Base-by-base conservation (phyloP, 495 filamentous ascomycete species). In the Talaromyces stipitatus region DNA sequence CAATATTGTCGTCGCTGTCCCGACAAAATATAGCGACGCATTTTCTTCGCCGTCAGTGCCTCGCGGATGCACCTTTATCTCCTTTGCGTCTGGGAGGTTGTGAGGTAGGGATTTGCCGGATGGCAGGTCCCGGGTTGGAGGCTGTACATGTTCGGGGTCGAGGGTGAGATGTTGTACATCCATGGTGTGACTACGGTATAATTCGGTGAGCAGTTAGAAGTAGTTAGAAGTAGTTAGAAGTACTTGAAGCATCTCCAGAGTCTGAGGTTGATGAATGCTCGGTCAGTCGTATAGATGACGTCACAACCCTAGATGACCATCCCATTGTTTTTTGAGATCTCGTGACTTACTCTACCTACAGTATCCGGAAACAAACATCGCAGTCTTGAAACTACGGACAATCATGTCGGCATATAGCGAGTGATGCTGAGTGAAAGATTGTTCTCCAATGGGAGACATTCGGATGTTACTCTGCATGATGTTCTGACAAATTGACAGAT, bases 1-100 rank as follows among this genome's bases (percentile, higher is more conserved):
- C 75, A 89, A 68, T 18, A 90, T 74, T 0, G 80, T 85, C 1
- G 86, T 88, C 22, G 86, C 85, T 1, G 75, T 88, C 32, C 87
- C 85, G 47, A 88, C 76, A 58, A 87, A 89, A 56, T 69, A 71
- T 24, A 82, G 30, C 1, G 71, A 70, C 2, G 76, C 78, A 61
- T 78, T 78, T 27, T 80, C 71, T 6, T 60, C 59, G 0, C 66
- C 68, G 20, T 64, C 58, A 11, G 59, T 66, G 20, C 59, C 64
- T 11, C 48, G 48, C 9, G 80, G 77, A 59, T 81, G 69, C 11
- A 68, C 43, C 58, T 80, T 77, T 10, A 59, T 71, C 16, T 69
- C 62, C 58, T 74, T 78, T 7, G 71, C 66, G 3, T 60, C 47
- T 3, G 76, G 76, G 4, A 78, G 66, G 3, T 33, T 23, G 30